Evolutionary conservation across 2,329 filamentous ascomycete genomes (phyloP), one percentile per base, ranked within the genome.

Genomic region (Aspergillus proliferans): DNA sequence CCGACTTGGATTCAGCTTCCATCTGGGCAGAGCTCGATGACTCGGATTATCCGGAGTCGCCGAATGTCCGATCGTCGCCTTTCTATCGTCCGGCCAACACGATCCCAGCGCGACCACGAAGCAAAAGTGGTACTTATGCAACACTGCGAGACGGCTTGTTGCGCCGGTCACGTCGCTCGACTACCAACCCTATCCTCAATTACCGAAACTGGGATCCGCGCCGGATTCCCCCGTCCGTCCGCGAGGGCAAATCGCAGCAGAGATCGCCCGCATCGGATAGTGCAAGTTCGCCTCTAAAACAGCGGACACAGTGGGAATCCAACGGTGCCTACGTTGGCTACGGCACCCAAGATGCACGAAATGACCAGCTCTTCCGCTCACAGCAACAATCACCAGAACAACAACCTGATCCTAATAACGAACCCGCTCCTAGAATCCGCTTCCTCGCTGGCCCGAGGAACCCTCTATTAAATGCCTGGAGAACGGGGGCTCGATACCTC

Each of bases 1-100:
- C 26, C 26, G 82, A 47, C 81, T 80, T 76, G 49, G 87, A 93
- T 63, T 81, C 82, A 1, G 83, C 83, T 33, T 87, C 93, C 58
- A 93, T 95, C 28, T 95, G 89, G 90, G 87, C 84, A 48, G 89
- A 94, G 65, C 76, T 95, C 12, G 85, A 93, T 62, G 90, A 95
- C 59, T 82, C 86, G 38, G 79, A 82, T 19, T 61, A 64, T 49
- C 67, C 66, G 19, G 50, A 55, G 22, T 51, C 50, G 12, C 41
- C 43, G 22, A 15, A 39, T 15, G n/a, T 18, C 36, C 58, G 49
- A 14, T 51, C 52, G 6, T 40, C 52, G 18, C 18, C 54, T 38
- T 43, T 51, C 40, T 15, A 45, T 34, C 48, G 56, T 51, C 46
- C 52, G 12, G 50, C 49, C n/a, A 54, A 52, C 22, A 44, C 49